Conservation (phyloP, 768 basidiomycete species). For the Hygrocybe coccinea region DNA sequence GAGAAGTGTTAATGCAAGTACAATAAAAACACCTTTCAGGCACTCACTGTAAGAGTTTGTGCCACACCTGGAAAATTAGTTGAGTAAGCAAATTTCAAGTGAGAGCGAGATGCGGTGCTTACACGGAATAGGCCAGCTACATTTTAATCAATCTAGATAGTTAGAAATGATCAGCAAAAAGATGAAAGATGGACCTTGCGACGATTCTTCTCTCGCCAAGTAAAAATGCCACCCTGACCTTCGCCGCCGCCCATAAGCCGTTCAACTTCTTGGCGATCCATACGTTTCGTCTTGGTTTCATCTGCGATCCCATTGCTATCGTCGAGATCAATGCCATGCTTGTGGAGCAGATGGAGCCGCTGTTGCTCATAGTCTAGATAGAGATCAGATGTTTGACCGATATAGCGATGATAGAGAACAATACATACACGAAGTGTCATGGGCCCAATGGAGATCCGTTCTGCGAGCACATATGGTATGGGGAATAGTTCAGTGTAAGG, state of each 20-base stretch:
- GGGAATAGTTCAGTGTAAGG: conserved; percentile 9
- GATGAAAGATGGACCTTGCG: conserved; percentile 59
- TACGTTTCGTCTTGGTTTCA: conserved; percentile 67
- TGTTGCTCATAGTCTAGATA: conserved; percentile 88
- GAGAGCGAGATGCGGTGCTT: conserved; percentile 25
- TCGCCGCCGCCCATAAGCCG: conserved; percentile 77
- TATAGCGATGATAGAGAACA: conserved; percentile 13
- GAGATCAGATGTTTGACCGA: conserved; percentile 10
- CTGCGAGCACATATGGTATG: conserved; percentile 34
- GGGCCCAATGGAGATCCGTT: conserved; percentile 93
- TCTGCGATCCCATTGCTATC: conserved; percentile 63
- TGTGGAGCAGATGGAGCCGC: conserved; percentile 77
- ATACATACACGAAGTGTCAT: conserved; percentile 80
- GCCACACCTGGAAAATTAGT: conserved; percentile 58
- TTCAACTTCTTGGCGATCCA: conserved; percentile 81
- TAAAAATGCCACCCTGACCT: conserved; percentile 80
- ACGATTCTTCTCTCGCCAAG: conserved; percentile 92
- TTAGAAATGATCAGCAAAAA: conserved; percentile 21
- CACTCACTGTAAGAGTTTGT: conserved; percentile 84
- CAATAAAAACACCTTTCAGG: conserved; percentile 20
- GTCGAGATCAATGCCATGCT: conserved; percentile 93
- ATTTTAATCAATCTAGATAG: conserved; percentile 10
- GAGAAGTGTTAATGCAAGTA: conserved; percentile 7
- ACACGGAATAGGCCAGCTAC: conserved; percentile 87
- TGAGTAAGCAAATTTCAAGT: not conserved